Percentiles rank a stretch among this genome's conserved stretches.
Conservation (phyloP, 371 early-diverging fungal species). For the Mucor plumbeus region DNA sequence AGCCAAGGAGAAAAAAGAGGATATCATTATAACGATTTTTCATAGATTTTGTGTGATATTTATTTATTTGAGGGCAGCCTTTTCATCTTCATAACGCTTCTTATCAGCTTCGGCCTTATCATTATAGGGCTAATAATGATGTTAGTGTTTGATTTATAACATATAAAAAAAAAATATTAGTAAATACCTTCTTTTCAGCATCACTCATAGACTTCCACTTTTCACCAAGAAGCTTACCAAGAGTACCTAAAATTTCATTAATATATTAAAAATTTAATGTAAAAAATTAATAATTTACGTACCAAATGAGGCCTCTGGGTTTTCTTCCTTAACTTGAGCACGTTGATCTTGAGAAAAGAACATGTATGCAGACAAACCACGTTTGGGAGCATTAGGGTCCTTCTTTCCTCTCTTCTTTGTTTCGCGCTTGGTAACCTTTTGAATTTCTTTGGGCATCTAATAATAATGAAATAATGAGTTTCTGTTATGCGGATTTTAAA, state of each 20-base stretch:
- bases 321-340: slow-evolving; percentile 64
- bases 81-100: slow-evolving; percentile 77
- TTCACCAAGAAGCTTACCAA: slow-evolving; percentile 79
- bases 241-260: slow-evolving; percentile 44
- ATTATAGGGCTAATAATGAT: slow-evolving; percentile 48
- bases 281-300: slow-evolving; percentile 18
- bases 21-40: slow-evolving; percentile 8
- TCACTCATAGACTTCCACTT: slow-evolving; percentile 72
- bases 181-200: slow-evolving; percentile 55
- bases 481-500: slow-evolving; percentile 16
- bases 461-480: not conserved
- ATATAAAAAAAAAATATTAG: not conserved
- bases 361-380: slow-evolving; percentile 80
- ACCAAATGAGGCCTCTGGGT: slow-evolving; percentile 82
- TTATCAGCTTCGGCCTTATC: slow-evolving; percentile 68
- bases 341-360: slow-evolving; percentile 77
- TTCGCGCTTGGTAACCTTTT: slow-evolving; percentile 32
- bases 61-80: slow-evolving; percentile 41
- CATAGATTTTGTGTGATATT: not conserved
- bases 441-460: slow-evolving; percentile 39
- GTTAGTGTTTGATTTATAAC: not conserved
- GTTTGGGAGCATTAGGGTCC: slow-evolving; percentile 78
- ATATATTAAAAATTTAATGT: not conserved
- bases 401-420: slow-evolving; percentile 53
- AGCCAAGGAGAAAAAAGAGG: slow-evolving; percentile 10